Base-by-base conservation (phyloP, 495 filamentous ascomycete genomes). In the Hyaloscypha finlandica region DNA sequence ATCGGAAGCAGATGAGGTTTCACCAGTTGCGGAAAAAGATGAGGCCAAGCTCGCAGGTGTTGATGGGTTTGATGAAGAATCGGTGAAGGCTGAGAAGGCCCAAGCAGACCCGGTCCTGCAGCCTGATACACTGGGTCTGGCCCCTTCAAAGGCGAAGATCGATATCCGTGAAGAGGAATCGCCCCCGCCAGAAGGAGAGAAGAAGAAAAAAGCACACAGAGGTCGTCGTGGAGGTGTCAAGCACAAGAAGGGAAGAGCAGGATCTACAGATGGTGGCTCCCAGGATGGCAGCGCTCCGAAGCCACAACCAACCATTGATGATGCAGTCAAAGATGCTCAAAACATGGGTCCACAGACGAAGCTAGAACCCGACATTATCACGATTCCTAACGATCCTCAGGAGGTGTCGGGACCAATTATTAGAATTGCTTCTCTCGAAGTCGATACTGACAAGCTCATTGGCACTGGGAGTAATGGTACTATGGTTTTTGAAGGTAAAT, bases 381-480 rank as follows among this genome's bases (percentile, higher is more conserved):
- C 81, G 0, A 74, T 81, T 22, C 78, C 80, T 20, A 78, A 79
- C 20, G 69, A 71, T 66, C 68, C 68, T n/a, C 79, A 84, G 30
- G 84, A 88, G 51, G 79, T 87, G 11, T 83, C 82, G 5, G 85
- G 84, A 6, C 80, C 82, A 1, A 83, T 90, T 39, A 77, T 92
- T 52, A 88, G 86, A 48, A 90, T 94, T 70, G 89, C 88, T 12
- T 87, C 86, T 61, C 82, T 95, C 30, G 86, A 87, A 65, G 90
- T 94, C 30, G 87, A 90, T 70, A 89, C 88, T 32, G 86, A 91
- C 59, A 81, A 85, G 64, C 88, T 92, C 48, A 83, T 94, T 33
- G 92, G 91, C 8, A 90, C 81, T 66, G 92, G 92, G 16, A 94
- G 91, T 73, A 92, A 94, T 74, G 92, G 92, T 29, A 96, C 92